phyloP scores from a whole-genome alignment of 2,329 filamentous ascomycete species.

The Epichloe amarillans region DNA sequence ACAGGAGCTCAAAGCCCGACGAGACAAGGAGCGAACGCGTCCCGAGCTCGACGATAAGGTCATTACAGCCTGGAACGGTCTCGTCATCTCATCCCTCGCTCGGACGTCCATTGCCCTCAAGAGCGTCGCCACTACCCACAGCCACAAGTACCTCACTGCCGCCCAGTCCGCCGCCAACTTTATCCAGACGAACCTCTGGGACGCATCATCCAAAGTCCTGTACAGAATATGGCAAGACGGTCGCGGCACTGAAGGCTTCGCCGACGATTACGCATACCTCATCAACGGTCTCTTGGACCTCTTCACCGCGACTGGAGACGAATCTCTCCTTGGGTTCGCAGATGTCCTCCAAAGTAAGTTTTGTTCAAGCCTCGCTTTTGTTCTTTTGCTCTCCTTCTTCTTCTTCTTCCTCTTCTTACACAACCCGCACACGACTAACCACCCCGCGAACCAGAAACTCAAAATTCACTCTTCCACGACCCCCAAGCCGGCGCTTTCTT shows the following conservation, averaged over 20 bases:
- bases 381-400: not conserved
- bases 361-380: not conserved
- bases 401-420: not conserved
- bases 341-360: constrained; percentile 59
- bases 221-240: constrained; percentile 62
- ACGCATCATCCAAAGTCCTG: constrained; percentile 45
- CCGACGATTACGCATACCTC: constrained; percentile 89
- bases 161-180: constrained; percentile 60
- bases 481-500: constrained; percentile 54
- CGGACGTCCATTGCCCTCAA: constrained; percentile 58
- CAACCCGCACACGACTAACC: constrained; percentile 5
- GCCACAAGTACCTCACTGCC: constrained; percentile 46
- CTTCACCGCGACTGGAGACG: constrained; percentile 70
- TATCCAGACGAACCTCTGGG: constrained; percentile 62
- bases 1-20: constrained; percentile 53
- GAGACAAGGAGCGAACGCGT: constrained; percentile 59
- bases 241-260: constrained; percentile 58
- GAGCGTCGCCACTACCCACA: constrained; percentile 41
- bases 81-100: constrained; percentile 74
- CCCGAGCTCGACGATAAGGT: constrained; percentile 82
- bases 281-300: constrained; percentile 72
- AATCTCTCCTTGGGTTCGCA: constrained; percentile 65
- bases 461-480: constrained; percentile 71
- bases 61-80: constrained; percentile 74
- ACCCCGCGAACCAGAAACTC: constrained; percentile 36